Base-by-base conservation (phyloP, 306 rosid species). In the Quercus suber region DNA sequence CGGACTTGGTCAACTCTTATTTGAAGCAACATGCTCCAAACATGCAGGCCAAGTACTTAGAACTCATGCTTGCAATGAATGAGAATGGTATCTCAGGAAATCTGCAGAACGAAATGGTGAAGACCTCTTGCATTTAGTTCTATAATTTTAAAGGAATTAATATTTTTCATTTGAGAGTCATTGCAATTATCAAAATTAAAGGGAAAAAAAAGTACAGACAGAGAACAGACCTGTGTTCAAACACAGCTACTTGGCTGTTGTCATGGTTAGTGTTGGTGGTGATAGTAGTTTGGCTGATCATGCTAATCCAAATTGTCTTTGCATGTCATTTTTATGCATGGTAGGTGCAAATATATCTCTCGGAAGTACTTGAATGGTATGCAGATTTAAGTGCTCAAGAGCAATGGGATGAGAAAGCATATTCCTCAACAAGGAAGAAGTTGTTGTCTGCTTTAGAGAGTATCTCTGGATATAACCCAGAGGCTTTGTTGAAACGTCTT, bases 31-130 rank as follows among this genome's bases (percentile, higher is more conserved):
- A 87, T 86, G 93, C 99, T 84, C 97, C 98, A 55, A 91, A 82
- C 87, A 90, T 93, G 99, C 99, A 93, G 87, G 92, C 93, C 73
- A 91, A 82, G 33, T 96, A 96, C 87, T 83, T 96, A 79, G 99
- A 93, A 78, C 93, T 93, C 83, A 96, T 96, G 98, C 98, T 96
- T 87, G 96, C 97, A 55, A 91, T 96, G 99, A 87, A 96, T 79
- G 96, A 93, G 89, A 88, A 88, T 82, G 95, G 97, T 23, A 86
- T 96, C 69, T 96, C 99, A 13, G 92, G 96, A 69, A 91, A 93
- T 87, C 90, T 96, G 88, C 98, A 93, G 86, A 96, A 90, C 86
- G 99, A 96, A 90, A 93, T 96, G 99, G 99, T 96, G 84, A 86
- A 84, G 28, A 78, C 52, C 69, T 73, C 30, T 73, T 74, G 59